phyloP scores from a whole-genome alignment of 2,329 filamentous ascomycete species.

The Fusarium equiseti region DNA sequence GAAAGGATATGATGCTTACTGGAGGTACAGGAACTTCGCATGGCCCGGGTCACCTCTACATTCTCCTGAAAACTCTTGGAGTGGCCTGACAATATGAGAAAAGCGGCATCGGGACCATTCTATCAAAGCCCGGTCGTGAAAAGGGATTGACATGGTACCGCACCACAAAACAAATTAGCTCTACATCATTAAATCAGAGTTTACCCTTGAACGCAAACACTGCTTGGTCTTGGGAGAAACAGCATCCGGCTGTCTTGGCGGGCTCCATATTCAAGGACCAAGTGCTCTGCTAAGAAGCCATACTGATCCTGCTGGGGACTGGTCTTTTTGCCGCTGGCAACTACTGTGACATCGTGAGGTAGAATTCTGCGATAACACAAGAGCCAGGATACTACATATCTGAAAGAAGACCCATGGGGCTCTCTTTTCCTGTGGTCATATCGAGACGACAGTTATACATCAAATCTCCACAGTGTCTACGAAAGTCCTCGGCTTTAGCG shows the following conservation, averaged over 20 bases:
- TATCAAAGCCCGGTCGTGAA: background rate
- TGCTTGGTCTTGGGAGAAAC: constrained; percentile 12
- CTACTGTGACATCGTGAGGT: constrained; percentile 24
- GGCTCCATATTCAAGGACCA: constrained; percentile 30
- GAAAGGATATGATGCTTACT: background rate
- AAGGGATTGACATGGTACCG: background rate
- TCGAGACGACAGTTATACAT: constrained; percentile 22
- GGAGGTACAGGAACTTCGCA: constrained; percentile 1
- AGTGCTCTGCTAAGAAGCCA: constrained; percentile 1
- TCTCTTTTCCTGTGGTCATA: constrained; percentile 22
- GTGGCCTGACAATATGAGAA: constrained; percentile 40
- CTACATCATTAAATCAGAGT: background rate
- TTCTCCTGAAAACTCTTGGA: background rate
- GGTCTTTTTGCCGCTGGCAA: constrained; percentile 23
- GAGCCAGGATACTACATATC: constrained; percentile 21
- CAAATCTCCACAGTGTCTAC: constrained; percentile 9
- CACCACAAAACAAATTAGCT: constrained; percentile 3
- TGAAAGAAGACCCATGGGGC: constrained; percentile 9
- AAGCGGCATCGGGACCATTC: constrained; percentile 31
- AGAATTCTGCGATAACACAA: constrained; percentile 5
- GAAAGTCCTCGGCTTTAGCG: constrained; percentile 12
- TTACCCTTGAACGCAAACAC: background rate
- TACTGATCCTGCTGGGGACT: constrained; percentile 24
- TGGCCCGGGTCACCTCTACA: background rate
- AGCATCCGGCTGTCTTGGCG: constrained; percentile 31